Conservation (phyloP, 2,329 filamentous ascomycete species). For the Dactylonectria estremocensis region DNA sequence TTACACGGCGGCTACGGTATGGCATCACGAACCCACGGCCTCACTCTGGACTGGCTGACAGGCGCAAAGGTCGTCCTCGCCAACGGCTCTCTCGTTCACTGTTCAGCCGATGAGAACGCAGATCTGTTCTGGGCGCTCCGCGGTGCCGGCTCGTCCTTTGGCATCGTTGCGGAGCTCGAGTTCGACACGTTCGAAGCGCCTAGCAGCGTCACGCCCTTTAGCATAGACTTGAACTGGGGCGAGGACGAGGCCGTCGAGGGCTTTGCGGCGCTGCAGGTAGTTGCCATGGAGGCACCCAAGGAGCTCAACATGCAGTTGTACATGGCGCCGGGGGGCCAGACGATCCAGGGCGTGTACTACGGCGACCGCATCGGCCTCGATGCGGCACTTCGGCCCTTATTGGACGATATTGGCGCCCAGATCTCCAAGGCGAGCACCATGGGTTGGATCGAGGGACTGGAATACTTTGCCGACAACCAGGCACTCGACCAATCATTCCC, state of each 20-base stretch:
- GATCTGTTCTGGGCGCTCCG: conserved; percentile 52
- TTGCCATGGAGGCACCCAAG: conserved; percentile 39
- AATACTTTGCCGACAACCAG: conserved; percentile 39
- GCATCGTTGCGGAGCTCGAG: conserved; percentile 50
- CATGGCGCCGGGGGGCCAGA: conserved; percentile 35
- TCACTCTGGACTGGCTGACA: conserved; percentile 50
- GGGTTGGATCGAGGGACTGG: conserved; percentile 47
- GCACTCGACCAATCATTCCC: conserved; percentile 46
- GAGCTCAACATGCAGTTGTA: conserved; percentile 52
- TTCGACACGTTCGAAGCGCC: conserved; percentile 48
- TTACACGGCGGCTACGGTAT: conserved; percentile 51
- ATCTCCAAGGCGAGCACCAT: conserved; percentile 34
- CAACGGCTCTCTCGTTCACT: conserved; percentile 43
- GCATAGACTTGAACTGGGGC: conserved; percentile 41
- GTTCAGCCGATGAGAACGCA: conserved; percentile 41
- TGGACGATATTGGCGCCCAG: conserved; percentile 32
- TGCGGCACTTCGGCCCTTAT: conserved; percentile 36
- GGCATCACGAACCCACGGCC: conserved; percentile 48
- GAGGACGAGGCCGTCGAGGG: conserved; percentile 38
- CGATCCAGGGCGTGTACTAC: conserved; percentile 50
- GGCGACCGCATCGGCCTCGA: conserved; percentile 40
- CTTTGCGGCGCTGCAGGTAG: conserved; percentile 45
- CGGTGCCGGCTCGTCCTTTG: conserved; percentile 52
- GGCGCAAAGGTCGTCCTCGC: conserved; percentile 50
- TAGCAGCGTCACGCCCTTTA: conserved; percentile 39